Conservation (phyloP, 768 basidiomycete genomes). For the Leccinum broughii region DNA sequence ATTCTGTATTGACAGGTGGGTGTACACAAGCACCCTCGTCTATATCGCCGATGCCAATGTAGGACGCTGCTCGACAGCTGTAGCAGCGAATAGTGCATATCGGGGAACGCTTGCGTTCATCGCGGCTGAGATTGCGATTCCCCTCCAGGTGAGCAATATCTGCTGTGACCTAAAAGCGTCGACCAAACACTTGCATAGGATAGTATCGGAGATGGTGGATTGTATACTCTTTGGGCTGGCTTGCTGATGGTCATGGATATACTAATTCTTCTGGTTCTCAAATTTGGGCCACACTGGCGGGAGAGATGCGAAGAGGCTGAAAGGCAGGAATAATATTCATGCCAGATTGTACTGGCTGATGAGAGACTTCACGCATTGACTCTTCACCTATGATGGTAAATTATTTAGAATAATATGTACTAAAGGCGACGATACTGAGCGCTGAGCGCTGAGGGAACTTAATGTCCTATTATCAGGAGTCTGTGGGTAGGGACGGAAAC, state of each 20-base stretch:
- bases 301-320: conserved; percentile 48
- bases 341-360: background rate
- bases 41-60: conserved; percentile 87
- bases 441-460: background rate
- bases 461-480: background rate
- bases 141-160: conserved; percentile 48
- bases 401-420: conserved; percentile 4
- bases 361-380: background rate
- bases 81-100: conserved; percentile 74
- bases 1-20: conserved; percentile 37
- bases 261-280: conserved; percentile 56
- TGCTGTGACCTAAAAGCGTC: background rate
- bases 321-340: conserved; percentile 13
- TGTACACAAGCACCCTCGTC: conserved; percentile 69
- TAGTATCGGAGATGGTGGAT: conserved; percentile 30
- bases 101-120: conserved; percentile 70
- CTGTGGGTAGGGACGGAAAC: background rate
- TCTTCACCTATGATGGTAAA: conserved; percentile 1
- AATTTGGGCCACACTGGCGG: conserved; percentile 64
- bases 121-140: conserved; percentile 75
- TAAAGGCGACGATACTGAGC: background rate
- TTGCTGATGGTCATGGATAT: conserved; percentile 53
- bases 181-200: conserved; percentile 11
- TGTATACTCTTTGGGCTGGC: conserved; percentile 45
- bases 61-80: conserved; percentile 77